Evolutionary conservation across 306 rosid species (phyloP).

Genomic region (Vigna hirtella): DNA sequence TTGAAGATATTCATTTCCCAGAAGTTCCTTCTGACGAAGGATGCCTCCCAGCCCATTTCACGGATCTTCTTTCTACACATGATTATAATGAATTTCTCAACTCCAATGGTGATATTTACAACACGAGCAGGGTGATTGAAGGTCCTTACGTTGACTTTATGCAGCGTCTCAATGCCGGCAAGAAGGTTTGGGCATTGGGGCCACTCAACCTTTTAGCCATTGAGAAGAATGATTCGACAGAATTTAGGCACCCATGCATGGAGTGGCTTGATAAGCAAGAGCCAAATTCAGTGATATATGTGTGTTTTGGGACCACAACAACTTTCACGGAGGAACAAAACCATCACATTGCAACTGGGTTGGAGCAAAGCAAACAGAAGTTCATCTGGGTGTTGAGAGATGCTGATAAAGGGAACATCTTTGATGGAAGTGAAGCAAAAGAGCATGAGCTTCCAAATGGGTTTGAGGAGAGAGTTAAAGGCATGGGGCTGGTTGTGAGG

Average conservation of each 20-base stretch:
- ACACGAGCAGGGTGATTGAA: too few relatives aligned
- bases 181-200: slow-evolving; percentile 54
- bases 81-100: too few relatives aligned
- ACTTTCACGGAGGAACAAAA: neutral
- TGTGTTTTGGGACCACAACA: neutral
- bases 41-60: too few relatives aligned
- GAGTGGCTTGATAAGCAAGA: slow-evolving; percentile 9
- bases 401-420: slow-evolving; percentile 2
- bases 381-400: slow-evolving; percentile 9
- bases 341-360: neutral
- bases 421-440: neutral
- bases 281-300: neutral
- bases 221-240: neutral
- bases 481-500: neutral
- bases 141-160: too few relatives aligned
- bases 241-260: neutral
- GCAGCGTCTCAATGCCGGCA: too few relatives aligned
- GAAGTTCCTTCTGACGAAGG: too few relatives aligned
- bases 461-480: neutral
- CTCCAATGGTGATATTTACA: too few relatives aligned
- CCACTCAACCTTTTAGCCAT: slow-evolving; percentile 54
- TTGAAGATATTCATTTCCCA: too few relatives aligned
- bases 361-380: neutral
- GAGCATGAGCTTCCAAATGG: neutral
- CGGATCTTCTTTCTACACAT: too few relatives aligned